Evolutionary conservation across 306 rosid genomes (phyloP).

Genomic region (Cucurbita argyrosperma): DNA sequence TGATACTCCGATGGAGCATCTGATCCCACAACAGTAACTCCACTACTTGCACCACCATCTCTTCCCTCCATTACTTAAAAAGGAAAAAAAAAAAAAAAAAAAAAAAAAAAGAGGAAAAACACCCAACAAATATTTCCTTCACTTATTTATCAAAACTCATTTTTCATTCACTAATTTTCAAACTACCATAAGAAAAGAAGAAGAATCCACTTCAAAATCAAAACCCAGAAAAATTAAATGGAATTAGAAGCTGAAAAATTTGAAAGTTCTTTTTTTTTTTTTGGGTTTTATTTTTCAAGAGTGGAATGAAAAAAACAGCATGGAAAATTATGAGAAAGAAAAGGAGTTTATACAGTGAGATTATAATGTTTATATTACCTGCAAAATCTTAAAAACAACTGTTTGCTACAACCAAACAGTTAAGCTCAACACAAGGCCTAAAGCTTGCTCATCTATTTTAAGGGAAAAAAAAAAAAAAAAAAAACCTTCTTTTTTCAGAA

Average conservation of each 20-base stretch:
- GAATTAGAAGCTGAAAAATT: not conserved
- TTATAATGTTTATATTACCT: slow-evolving; percentile 2
- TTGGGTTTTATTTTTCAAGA: not conserved
- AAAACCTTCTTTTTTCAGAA: slow-evolving; percentile 12
- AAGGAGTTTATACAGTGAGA: no score
- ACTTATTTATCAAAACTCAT: slow-evolving; percentile 32
- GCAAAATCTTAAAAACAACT: not conserved
- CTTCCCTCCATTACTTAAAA: slow-evolving; percentile 60
- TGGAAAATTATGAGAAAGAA: slow-evolving; percentile 8
- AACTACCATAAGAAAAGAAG: slow-evolving; percentile 7
- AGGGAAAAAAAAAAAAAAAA: slow-evolving; percentile 4
- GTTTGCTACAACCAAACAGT: slow-evolving; percentile 8
- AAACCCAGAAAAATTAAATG: slow-evolving; percentile 4
- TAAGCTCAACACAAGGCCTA: slow-evolving; percentile 12
- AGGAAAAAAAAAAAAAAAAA: not conserved
- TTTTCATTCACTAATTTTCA: slow-evolving; percentile 16
- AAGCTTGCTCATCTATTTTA: slow-evolving; percentile 17
- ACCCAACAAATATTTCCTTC: slow-evolving; percentile 19
- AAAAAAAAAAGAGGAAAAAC: slow-evolving; percentile 9
- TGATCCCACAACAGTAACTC: slow-evolving; percentile 95
- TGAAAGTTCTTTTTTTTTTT: not conserved
- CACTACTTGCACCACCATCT: slow-evolving; percentile 46
- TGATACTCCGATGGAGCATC: slow-evolving; percentile 94
- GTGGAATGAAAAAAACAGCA: slow-evolving; percentile 12
- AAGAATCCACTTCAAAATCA: not conserved